A percentile compares a stretch with the other conserved stretches of the same genome.
These are phyloP conservation scores for Chenopodium album DNA, from an alignment of 148 eudicot species.

Conservation along the genomic window DNA sequence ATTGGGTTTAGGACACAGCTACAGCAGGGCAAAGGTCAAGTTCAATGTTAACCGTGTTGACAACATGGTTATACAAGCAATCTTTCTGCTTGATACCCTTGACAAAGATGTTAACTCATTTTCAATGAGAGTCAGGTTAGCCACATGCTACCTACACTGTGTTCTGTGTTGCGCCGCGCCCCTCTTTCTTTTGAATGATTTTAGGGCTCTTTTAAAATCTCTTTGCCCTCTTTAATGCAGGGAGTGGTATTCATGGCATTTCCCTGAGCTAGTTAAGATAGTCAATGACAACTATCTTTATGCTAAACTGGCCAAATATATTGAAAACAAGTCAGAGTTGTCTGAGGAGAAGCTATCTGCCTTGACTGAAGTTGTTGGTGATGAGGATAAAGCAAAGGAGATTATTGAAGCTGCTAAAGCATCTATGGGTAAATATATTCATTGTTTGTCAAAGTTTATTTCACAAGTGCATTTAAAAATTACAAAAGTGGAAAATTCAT, in stretches of 20 bases:
- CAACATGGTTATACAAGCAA: slow-evolving; percentile 98
- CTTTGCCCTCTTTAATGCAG: slow-evolving; percentile 38
- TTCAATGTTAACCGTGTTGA: slow-evolving; percentile 98
- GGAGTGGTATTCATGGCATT: slow-evolving; percentile 98
- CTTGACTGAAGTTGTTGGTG: slow-evolving; percentile 75
- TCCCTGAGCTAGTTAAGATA: slow-evolving; percentile 89
- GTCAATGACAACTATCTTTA: slow-evolving; percentile 88
- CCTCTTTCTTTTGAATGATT: background rate
- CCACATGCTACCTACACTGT: slow-evolving; percentile 1
- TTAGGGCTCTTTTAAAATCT: background rate
- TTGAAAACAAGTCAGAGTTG: slow-evolving; percentile 75
- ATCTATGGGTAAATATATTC: slow-evolving; percentile 69
- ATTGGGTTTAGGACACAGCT: slow-evolving; percentile 92
- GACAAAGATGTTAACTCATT: slow-evolving; percentile 92
- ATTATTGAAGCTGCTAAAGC: slow-evolving; percentile 95
- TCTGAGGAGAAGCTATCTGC: slow-evolving; percentile 70
- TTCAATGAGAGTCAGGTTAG: slow-evolving; percentile 98
- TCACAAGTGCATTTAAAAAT: background rate
- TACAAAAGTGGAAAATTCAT: background rate
- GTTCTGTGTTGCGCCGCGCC: background rate
- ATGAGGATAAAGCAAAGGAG: slow-evolving; percentile 98
- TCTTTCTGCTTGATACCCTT: slow-evolving; percentile 91
- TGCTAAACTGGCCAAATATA: slow-evolving; percentile 72
- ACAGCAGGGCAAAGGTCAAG: slow-evolving; percentile 98
- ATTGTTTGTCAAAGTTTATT: background rate